A percentile compares a stretch with the other conserved stretches of the same genome.
Conservation (phyloP, 345 rosid species). For the Eucalyptus caleyi region DNA sequence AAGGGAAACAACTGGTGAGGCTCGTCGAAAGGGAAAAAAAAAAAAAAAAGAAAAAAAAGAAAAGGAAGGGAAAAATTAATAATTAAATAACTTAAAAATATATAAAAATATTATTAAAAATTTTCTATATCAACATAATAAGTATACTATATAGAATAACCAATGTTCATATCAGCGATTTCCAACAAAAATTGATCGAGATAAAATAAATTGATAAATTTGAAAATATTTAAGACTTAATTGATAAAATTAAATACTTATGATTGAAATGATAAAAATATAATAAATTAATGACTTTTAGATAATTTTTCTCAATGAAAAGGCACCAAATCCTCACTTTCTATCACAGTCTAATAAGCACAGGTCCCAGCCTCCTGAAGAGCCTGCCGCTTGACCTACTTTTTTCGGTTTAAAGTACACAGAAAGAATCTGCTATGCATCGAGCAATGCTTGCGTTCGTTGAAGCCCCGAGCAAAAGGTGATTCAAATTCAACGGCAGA, state of each 20-base stretch:
- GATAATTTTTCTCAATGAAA: no score
- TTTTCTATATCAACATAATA: fast-evolving
- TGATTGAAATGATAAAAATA: no score
- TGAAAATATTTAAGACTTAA: no score
- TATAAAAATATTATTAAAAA: no score
- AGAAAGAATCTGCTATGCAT: not conserved
- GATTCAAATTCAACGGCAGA: not conserved
- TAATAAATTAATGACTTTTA: no score
- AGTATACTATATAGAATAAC: no score
- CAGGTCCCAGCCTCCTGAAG: not conserved
- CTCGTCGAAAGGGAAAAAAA: fast-evolving
- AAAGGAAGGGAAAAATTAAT: no score
- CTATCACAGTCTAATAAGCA: not conserved
- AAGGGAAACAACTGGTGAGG: no score
- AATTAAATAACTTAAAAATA: no score
- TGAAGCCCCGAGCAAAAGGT: not conserved
- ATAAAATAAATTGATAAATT: no score
- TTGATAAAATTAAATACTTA: no score
- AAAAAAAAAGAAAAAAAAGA: fast-evolving
- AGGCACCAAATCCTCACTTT: not conserved
- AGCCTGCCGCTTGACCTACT: not conserved
- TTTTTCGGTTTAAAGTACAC: not conserved
- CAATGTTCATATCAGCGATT: fast-evolving
- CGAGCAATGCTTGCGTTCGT: not conserved
- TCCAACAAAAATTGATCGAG: no score